These are phyloP conservation scores for Aaosphaeria pasadenensis DNA, from an alignment of 2,329 filamentous ascomycete genomes.

Conservation along the genomic window DNA sequence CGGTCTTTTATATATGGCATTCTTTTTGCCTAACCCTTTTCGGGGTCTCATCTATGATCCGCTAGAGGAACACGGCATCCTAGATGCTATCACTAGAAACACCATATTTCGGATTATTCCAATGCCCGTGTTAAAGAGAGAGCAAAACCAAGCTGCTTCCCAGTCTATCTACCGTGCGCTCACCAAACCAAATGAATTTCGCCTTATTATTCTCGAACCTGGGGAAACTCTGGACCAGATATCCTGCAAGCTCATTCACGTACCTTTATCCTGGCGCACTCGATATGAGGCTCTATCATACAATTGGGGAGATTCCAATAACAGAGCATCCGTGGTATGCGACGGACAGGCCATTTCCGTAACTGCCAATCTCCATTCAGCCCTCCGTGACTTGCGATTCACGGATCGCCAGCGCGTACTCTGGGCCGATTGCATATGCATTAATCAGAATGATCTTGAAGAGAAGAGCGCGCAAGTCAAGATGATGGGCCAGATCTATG, in stretches of 20 bases:
- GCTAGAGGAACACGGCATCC: neutral
- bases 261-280: neutral
- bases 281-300: slow-evolving; percentile 20
- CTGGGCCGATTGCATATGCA: slow-evolving; percentile 30
- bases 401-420: slow-evolving; percentile 3
- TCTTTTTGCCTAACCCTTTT: neutral
- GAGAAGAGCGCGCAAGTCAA: slow-evolving; percentile 21
- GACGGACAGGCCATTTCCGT: slow-evolving; percentile 4
- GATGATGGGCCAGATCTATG: slow-evolving; percentile 26
- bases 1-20: neutral
- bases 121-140: neutral
- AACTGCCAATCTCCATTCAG: slow-evolving; percentile 14
- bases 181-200: neutral
- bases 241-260: neutral
- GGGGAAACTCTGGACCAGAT: neutral
- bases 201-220: neutral
- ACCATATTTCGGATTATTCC: neutral
- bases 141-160: neutral
- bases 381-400: slow-evolving; percentile 10
- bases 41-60: neutral
- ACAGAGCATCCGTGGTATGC: slow-evolving; percentile 7
- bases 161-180: neutral
- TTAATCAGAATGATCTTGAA: slow-evolving; percentile 19
- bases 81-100: neutral
- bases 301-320: slow-evolving; percentile 13